phyloP scores from a whole-genome alignment of 768 basidiomycete species.

The Agaricus blazei region DNA sequence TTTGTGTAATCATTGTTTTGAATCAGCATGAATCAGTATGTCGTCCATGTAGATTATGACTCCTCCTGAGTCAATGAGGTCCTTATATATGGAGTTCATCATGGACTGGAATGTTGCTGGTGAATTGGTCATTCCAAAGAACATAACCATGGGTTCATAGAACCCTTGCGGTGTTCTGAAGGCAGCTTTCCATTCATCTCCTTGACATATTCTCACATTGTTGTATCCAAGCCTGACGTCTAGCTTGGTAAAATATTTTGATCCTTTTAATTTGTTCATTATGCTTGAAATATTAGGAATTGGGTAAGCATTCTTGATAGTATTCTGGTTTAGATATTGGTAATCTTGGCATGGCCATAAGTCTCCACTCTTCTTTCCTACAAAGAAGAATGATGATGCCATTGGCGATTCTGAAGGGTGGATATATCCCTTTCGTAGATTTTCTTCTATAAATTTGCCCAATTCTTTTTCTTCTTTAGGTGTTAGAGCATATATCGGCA shows the following conservation, averaged over 20 bases:
- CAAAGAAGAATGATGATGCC: slow-evolving; percentile 17
- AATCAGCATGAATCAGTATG: too few species aligned
- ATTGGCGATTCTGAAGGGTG: slow-evolving; percentile 3
- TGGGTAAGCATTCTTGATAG: slow-evolving; percentile 26
- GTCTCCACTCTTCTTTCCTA: slow-evolving; percentile 18
- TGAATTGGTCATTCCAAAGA: slow-evolving; percentile 13
- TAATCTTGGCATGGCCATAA: slow-evolving; percentile 25
- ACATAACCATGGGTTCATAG: slow-evolving; percentile 17
- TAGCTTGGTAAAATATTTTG: slow-evolving; percentile 7
- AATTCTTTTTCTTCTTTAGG: slow-evolving; percentile 19
- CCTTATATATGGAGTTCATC: slow-evolving; percentile 14
- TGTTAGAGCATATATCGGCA: not conserved
- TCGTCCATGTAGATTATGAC: too few species aligned
- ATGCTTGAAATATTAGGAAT: slow-evolving; percentile 30
- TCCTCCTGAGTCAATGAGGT: too few species aligned
- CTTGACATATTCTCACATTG: slow-evolving; percentile 1
- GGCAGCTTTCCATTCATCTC: slow-evolving; percentile 9
- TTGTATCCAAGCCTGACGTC: slow-evolving; percentile 4
- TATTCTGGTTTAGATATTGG: slow-evolving; percentile 26
- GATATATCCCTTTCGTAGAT: slow-evolving; percentile 3
- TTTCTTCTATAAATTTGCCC: not conserved
- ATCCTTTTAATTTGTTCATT: slow-evolving; percentile 12
- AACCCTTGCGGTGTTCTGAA: slow-evolving; percentile 8
- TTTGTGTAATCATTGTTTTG: too few species aligned
- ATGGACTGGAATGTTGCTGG: slow-evolving; percentile 14